Evolutionary conservation across 495 filamentous ascomycete genomes (phyloP).

Genomic region (Penicillium lividum): DNA sequence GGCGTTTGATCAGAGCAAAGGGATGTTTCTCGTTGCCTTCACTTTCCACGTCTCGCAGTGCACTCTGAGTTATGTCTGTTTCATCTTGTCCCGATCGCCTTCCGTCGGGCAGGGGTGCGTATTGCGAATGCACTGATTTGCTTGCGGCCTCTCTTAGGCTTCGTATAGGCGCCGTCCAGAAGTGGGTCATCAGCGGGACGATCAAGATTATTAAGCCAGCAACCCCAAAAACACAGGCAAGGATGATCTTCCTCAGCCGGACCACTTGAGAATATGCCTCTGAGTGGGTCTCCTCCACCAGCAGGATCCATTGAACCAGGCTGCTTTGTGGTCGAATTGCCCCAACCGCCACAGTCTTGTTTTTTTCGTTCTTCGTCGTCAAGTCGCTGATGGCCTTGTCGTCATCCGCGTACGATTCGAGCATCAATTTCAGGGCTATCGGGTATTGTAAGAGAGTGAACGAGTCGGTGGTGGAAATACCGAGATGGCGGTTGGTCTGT

Average conservation of each 20-base stretch:
- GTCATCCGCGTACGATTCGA: slow-evolving; percentile 39
- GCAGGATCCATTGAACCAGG: slow-evolving; percentile 75
- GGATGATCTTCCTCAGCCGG: slow-evolving; percentile 70
- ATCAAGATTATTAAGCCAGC: slow-evolving; percentile 66
- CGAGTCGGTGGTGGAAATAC: slow-evolving; percentile 45
- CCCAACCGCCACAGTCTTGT: slow-evolving; percentile 64
- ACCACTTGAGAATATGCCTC: slow-evolving; percentile 78
- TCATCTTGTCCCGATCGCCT: not conserved
- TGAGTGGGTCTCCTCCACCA: slow-evolving; percentile 71
- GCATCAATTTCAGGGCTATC: slow-evolving; percentile 55
- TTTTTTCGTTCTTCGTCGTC: slow-evolving; percentile 70
- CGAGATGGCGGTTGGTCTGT: slow-evolving; percentile 47
- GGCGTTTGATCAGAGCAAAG: slow-evolving; percentile 15
- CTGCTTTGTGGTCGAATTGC: slow-evolving; percentile 63
- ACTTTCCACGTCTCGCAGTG: not conserved
- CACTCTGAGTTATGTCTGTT: not conserved
- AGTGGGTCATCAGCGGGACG: slow-evolving; percentile 73
- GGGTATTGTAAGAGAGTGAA: slow-evolving; percentile 62
- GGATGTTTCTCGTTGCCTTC: slow-evolving; percentile 15
- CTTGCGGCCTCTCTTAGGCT: slow-evolving; percentile 75
- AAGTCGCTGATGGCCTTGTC: slow-evolving; percentile 66
- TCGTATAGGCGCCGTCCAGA: slow-evolving; percentile 72
- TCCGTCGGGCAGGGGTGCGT: not conserved
- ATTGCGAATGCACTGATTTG: slow-evolving; percentile 66
- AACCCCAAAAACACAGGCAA: slow-evolving; percentile 84